These are phyloP conservation scores for Saturnispora diversa DNA, from an alignment of 805 yeast species.

Conservation along the genomic window DNA sequence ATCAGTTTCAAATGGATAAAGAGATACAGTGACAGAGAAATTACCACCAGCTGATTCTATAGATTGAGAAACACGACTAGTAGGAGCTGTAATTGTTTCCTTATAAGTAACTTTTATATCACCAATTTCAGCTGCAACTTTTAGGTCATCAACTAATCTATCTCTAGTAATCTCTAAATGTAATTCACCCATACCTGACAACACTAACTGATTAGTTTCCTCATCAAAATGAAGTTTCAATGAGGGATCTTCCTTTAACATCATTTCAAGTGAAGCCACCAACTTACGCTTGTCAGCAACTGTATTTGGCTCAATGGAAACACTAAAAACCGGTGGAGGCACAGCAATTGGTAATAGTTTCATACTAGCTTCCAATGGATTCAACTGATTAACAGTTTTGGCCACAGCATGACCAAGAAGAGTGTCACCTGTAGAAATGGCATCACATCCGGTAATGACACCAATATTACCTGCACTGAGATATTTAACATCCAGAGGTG, in stretches of 20 bases:
- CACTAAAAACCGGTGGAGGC: conserved; percentile 91
- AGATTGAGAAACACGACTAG: conserved; percentile 18
- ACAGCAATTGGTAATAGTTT: conserved; percentile 65
- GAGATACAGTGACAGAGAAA: conserved; percentile 22
- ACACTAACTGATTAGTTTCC: conserved; percentile 79
- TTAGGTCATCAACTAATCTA: conserved; percentile 69
- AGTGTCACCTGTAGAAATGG: conserved; percentile 86
- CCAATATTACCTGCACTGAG: conserved; percentile 82
- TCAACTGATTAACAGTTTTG: conserved; percentile 30
- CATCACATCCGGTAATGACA: conserved; percentile 69
- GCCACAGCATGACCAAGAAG: conserved; percentile 53
- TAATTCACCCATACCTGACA: conserved; percentile 96
- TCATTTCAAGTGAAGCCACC: conserved; percentile 56
- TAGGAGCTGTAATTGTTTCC: conserved; percentile 43
- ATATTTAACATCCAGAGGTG: conserved; percentile 59
- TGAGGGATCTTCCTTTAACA: conserved; percentile 89
- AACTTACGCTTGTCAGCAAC: conserved; percentile 71
- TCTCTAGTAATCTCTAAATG: conserved; percentile 86
- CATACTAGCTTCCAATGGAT: conserved; percentile 36
- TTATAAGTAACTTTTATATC: conserved; percentile 85
- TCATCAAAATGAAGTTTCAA: conserved; percentile 63
- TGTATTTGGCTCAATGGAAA: conserved; percentile 74
- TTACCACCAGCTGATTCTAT: conserved; percentile 19
- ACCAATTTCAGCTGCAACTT: conserved; percentile 74
- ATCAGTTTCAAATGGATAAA: conserved; percentile 30